Evolutionary conservation across 1,284 basidiomycete genomes (phyloP).

Genomic region (Naganishia sp.): DNA sequence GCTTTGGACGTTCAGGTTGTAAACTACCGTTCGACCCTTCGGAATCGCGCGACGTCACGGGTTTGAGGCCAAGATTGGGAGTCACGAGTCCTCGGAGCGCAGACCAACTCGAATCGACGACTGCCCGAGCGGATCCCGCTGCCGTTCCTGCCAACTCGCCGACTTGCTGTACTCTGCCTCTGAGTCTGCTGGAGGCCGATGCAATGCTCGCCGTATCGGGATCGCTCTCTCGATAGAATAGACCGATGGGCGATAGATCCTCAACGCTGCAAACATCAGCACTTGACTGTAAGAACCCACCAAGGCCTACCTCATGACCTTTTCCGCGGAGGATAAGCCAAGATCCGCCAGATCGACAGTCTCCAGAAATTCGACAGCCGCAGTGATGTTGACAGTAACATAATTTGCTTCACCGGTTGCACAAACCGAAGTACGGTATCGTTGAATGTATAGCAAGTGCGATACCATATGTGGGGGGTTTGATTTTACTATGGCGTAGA

Average conservation of each 20-base stretch:
- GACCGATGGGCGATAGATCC: conserved; percentile 73
- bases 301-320: conserved; percentile 60
- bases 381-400: conserved; percentile 88
- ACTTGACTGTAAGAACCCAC: not conserved
- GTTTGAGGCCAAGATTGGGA: conserved; percentile 34
- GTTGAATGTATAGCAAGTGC: conserved; percentile 80
- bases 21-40: conserved; percentile 37
- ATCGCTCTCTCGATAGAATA: conserved; percentile 53
- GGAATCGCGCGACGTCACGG: conserved; percentile 9
- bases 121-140: conserved; percentile 75
- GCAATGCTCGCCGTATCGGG: conserved; percentile 49
- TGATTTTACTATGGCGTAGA: conserved; percentile 84
- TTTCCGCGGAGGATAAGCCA: conserved; percentile 64
- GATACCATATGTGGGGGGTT: conserved; percentile 84
- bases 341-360: conserved; percentile 82
- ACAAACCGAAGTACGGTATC: conserved; percentile 71
- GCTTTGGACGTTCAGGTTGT: conserved; percentile 55
- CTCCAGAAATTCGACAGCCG: conserved; percentile 89
- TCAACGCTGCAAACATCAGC: conserved; percentile 60
- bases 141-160: conserved; percentile 66
- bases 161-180: conserved; percentile 75
- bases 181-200: conserved; percentile 53
- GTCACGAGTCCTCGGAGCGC: conserved; percentile 67
- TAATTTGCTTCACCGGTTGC: conserved; percentile 83
- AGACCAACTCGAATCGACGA: conserved; percentile 79